These are phyloP conservation scores for Paecilomyces variotii DNA, from an alignment of 2,329 filamentous ascomycete genomes.

Conservation along the genomic window DNA sequence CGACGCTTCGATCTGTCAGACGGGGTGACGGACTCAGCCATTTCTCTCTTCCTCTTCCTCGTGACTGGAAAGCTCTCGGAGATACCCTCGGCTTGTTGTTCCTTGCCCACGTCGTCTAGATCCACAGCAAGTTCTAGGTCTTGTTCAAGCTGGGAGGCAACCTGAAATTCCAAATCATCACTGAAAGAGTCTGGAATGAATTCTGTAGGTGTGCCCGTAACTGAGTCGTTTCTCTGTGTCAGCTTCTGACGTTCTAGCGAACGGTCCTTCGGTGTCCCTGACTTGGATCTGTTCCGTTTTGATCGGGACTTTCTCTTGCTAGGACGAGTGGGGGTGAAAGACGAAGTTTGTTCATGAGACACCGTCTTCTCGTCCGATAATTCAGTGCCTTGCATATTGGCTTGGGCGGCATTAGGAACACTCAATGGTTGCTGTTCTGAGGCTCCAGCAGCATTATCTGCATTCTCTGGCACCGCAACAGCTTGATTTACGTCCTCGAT, in stretches of 20 bases:
- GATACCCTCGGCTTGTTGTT: slow-evolving; percentile 2
- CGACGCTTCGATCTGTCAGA: slow-evolving; percentile 20
- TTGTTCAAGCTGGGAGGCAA: slow-evolving; percentile 38
- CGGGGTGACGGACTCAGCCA: slow-evolving; percentile 9
- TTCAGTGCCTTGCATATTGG: background rate
- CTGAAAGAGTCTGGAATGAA: slow-evolving; percentile 26
- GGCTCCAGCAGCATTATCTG: background rate
- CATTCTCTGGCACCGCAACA: background rate
- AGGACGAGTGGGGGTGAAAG: background rate
- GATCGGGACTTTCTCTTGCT: background rate
- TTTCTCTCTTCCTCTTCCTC: slow-evolving; percentile 29
- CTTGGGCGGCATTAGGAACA: background rate
- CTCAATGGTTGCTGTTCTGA: background rate
- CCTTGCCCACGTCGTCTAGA: slow-evolving; percentile 10
- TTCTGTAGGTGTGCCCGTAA: slow-evolving; percentile 5
- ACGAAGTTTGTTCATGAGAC: background rate
- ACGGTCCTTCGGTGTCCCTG: background rate
- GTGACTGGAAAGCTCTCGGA: slow-evolving; percentile 9
- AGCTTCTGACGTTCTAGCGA: background rate
- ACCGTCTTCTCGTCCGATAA: background rate
- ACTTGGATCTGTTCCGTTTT: background rate
- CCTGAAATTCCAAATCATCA: slow-evolving; percentile 36
- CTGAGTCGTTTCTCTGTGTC: background rate
- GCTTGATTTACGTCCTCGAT: background rate
- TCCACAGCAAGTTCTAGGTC: slow-evolving; percentile 35